Percentiles rank a stretch among this genome's conserved stretches.
Evolutionary conservation across 768 basidiomycete species (phyloP).

Genomic region (Hericium coralloides): DNA sequence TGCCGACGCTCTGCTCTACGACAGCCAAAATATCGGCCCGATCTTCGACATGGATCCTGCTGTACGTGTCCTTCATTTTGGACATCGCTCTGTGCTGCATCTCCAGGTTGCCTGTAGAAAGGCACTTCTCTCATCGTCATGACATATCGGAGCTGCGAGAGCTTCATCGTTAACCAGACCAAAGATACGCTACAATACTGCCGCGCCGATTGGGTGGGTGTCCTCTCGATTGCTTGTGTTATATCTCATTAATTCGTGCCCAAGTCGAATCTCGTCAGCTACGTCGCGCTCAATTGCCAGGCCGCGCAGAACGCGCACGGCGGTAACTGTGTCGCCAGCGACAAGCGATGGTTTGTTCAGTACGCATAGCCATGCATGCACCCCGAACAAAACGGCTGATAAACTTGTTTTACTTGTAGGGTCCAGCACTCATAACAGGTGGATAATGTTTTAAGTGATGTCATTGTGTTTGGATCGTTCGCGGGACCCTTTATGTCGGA

Average conservation of each 20-base stretch:
- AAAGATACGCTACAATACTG: conserved; percentile 30
- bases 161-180: conserved; percentile 43
- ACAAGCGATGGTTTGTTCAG: conserved; percentile 41
- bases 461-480: no score
- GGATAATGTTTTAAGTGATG: no score
- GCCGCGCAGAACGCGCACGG: conserved; percentile 41
- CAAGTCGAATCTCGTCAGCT: neutral
- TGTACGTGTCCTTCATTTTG: neutral
- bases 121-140: conserved; percentile 22
- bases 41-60: conserved; percentile 4
- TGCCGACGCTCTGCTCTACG: conserved; percentile 37
- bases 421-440: neutral
- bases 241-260: neutral
- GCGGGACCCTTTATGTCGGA: no score
- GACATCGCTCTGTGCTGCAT: conserved; percentile 21
- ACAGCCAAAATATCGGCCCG: conserved; percentile 35
- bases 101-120: neutral
- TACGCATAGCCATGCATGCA: neutral
- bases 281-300: conserved; percentile 34
- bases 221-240: conserved; percentile 27
- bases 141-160: conserved; percentile 32
- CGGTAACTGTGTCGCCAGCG: conserved; percentile 36
- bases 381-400: neutral
- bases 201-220: conserved; percentile 35
- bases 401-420: neutral